Evolutionary conservation across 768 basidiomycete species (phyloP).

Genomic region (Tricholoma flavovirens): DNA sequence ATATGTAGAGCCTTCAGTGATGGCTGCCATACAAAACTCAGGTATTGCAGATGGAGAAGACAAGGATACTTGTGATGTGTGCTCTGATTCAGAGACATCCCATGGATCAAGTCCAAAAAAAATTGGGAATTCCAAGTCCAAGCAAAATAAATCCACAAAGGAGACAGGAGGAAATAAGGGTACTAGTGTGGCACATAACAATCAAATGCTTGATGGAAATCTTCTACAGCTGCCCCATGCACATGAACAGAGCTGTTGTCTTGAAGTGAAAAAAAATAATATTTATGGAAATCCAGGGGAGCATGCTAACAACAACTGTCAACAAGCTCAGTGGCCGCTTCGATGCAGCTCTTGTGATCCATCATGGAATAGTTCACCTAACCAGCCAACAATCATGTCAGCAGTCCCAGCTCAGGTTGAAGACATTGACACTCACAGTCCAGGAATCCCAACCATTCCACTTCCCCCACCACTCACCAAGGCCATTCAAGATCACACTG

Average conservation of each 20-base stretch:
- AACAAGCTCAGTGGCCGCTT: not conserved
- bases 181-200: not conserved
- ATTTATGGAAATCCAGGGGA: conserved; percentile 2
- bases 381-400: not conserved
- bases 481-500: not conserved
- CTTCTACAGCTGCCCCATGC: not conserved
- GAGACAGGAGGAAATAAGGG: not conserved
- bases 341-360: conserved; percentile 2
- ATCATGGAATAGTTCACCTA: not conserved
- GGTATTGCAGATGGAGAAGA: not conserved
- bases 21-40: not conserved
- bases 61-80: not conserved
- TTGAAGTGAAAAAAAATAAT: conserved; percentile 1
- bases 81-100: not conserved
- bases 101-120: not conserved
- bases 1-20: conserved; percentile 3
- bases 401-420: not conserved
- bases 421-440: not conserved
- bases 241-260: conserved; percentile 1
- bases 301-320: not conserved
- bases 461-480: conserved; percentile 1
- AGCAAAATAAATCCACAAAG: not conserved
- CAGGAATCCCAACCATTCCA: not conserved
- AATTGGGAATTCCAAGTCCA: conserved; percentile 1
- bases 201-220: not conserved